phyloP scores from a whole-genome alignment of 306 rosid species.

The Crataegus laevigata region DNA sequence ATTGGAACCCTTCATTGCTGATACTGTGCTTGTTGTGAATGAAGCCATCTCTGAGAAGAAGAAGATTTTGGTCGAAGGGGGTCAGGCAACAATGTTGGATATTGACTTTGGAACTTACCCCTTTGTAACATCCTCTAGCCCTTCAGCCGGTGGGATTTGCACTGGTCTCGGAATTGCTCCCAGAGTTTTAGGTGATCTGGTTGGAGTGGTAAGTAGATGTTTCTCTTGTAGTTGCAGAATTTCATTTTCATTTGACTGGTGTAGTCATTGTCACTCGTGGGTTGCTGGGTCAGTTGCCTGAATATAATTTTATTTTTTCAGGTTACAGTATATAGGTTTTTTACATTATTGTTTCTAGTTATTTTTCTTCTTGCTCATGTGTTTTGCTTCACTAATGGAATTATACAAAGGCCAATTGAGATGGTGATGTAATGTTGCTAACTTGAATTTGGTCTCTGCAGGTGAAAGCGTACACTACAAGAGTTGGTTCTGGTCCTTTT shows the following conservation, averaged over 20 bases:
- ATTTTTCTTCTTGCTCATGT: not conserved
- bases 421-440: slow-evolving; percentile 3
- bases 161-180: slow-evolving; percentile 98
- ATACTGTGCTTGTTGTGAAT: slow-evolving; percentile 71
- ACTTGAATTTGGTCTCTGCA: slow-evolving; percentile 33
- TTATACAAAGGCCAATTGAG: not conserved
- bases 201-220: slow-evolving; percentile 74
- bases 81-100: slow-evolving; percentile 96
- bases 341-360: not conserved
- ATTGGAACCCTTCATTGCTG: slow-evolving; percentile 83
- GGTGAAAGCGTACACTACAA: slow-evolving; percentile 96
- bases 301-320: too few relatives aligned
- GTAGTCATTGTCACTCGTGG: not conserved
- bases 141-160: slow-evolving; percentile 98
- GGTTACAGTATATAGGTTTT: not conserved
- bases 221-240: not conserved
- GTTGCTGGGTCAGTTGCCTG: not conserved
- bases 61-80: slow-evolving; percentile 93
- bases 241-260: not conserved
- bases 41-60: slow-evolving; percentile 70
- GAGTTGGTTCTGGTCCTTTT: slow-evolving; percentile 97
- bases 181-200: slow-evolving; percentile 75
- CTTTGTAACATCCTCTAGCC: slow-evolving; percentile 94
- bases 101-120: slow-evolving; percentile 97
- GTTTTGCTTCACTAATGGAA: not conserved